Percentiles rank a stretch among this genome's conserved stretches.
These are phyloP conservation scores for Sarcodon aspratus DNA, from an alignment of 768 basidiomycete species.

Conservation along the genomic window DNA sequence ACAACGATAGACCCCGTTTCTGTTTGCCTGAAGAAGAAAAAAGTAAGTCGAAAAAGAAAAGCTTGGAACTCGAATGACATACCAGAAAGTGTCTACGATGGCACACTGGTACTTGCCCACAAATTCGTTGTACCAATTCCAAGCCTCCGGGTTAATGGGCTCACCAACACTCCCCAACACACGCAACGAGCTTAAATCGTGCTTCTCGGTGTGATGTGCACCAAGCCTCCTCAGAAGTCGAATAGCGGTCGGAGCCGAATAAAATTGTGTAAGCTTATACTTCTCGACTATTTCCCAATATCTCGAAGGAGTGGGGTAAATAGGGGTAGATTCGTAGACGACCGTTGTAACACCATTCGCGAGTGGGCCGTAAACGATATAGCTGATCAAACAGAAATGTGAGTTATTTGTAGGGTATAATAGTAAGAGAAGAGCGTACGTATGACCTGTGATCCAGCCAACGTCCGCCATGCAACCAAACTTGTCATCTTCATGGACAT, in stretches of 20 bases:
- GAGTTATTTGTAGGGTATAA: not conserved
- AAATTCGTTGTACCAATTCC: constrained; percentile 98
- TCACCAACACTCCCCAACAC: constrained; percentile 93
- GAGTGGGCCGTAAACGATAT: constrained; percentile 94
- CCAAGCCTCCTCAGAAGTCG: constrained; percentile 82
- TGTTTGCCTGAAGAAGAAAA: constrained; percentile 61
- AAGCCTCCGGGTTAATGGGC: constrained; percentile 98
- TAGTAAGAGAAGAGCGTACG: constrained; percentile 25
- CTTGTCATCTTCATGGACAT: constrained; percentile 90
- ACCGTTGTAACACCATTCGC: constrained; percentile 74
- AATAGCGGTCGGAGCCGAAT: constrained; percentile 91
- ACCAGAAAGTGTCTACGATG: constrained; percentile 90
- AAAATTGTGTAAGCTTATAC: constrained; percentile 92
- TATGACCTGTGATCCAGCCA: constrained; percentile 98
- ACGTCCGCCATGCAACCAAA: constrained; percentile 99
- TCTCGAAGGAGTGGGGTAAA: constrained; percentile 91
- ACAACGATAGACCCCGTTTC: constrained; percentile 96
- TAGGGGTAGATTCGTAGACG: constrained; percentile 93
- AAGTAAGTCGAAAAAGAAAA: not conserved
- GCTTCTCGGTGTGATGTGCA: constrained; percentile 68
- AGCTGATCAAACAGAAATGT: constrained; percentile 23
- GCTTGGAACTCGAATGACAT: constrained; percentile 7
- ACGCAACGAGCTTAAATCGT: constrained; percentile 75
- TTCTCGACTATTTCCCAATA: constrained; percentile 97
- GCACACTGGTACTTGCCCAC: constrained; percentile 85